Percentiles rank a stretch among this genome's conserved stretches.
phyloP scores from a whole-genome alignment of 305 asterid species.

The Fraxinus sp. region DNA sequence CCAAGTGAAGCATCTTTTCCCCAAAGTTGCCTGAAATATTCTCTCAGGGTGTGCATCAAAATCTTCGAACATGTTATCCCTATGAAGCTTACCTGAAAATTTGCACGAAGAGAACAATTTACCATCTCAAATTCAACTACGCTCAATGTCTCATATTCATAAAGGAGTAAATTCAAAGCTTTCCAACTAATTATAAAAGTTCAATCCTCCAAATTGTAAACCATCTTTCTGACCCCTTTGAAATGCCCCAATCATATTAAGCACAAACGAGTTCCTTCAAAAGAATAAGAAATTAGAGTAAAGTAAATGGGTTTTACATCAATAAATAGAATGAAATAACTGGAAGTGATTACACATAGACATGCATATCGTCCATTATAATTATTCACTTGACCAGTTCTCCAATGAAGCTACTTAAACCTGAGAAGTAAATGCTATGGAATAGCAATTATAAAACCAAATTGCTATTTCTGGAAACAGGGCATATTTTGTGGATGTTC shows the following conservation, averaged over 20 bases:
- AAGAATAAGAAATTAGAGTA: neutral
- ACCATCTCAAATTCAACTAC: neutral
- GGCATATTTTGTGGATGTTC: neutral
- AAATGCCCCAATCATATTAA: neutral
- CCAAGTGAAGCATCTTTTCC: slow-evolving; percentile 54
- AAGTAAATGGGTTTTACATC: neutral
- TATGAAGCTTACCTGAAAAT: slow-evolving; percentile 49
- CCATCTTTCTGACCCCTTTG: neutral
- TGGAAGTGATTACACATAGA: neutral
- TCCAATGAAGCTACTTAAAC: neutral
- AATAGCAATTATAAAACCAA: neutral
- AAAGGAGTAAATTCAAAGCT: neutral
- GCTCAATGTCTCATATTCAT: neutral
- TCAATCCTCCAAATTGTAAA: neutral
- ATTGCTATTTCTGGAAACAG: neutral
- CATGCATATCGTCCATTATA: neutral
- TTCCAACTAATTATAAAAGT: neutral
- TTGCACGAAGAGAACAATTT: neutral
- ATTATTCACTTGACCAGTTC: neutral
- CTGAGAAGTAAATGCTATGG: neutral
- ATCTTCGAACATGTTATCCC: slow-evolving; percentile 39
- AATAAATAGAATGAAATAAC: neutral
- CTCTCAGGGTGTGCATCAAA: slow-evolving; percentile 44
- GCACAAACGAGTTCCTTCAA: neutral
- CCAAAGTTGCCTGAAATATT: slow-evolving; percentile 52